These are phyloP conservation scores for Fulvia fulva DNA, from an alignment of 2,329 filamentous ascomycete species.

Conservation along the genomic window DNA sequence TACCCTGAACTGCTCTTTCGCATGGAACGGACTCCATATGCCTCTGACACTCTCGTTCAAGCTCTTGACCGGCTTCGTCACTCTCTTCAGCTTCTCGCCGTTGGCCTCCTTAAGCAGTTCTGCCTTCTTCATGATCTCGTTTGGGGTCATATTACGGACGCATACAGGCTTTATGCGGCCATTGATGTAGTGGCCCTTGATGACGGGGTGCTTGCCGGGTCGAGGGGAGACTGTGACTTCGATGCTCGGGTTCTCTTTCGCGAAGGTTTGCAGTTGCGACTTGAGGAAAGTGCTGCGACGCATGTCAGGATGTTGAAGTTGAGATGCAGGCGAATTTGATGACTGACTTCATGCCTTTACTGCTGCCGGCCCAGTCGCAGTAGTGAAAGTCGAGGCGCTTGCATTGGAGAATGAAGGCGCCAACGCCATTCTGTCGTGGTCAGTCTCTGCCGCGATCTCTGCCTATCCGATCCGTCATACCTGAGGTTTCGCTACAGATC, in stretches of 20 bases:
- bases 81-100: slow-evolving; percentile 65
- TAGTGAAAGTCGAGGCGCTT: slow-evolving; percentile 94
- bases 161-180: slow-evolving; percentile 80
- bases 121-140: slow-evolving; percentile 77
- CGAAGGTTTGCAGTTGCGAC: slow-evolving; percentile 71
- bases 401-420: slow-evolving; percentile 95
- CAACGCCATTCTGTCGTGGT: slow-evolving; percentile 76
- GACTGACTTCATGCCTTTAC: slow-evolving; percentile 84
- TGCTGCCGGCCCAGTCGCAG: slow-evolving; percentile 94
- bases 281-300: slow-evolving; percentile 70
- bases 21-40: slow-evolving; percentile 62
- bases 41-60: slow-evolving; percentile 62
- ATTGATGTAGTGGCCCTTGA: slow-evolving; percentile 90
- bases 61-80: slow-evolving; percentile 58
- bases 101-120: slow-evolving; percentile 68
- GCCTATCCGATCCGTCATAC: slow-evolving; percentile 38
- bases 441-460: neutral
- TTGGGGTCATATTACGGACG: slow-evolving; percentile 77
- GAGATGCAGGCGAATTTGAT: slow-evolving; percentile 9
- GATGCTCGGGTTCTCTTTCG: slow-evolving; percentile 75
- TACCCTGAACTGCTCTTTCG: slow-evolving; percentile 47
- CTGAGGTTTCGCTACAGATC: slow-evolving; percentile 53
- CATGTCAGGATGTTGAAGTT: neutral
- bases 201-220: slow-evolving; percentile 82
- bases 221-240: slow-evolving; percentile 89